Evolutionary conservation across 1,284 basidiomycete species (phyloP).

Genomic region (Inonotus hispidus): DNA sequence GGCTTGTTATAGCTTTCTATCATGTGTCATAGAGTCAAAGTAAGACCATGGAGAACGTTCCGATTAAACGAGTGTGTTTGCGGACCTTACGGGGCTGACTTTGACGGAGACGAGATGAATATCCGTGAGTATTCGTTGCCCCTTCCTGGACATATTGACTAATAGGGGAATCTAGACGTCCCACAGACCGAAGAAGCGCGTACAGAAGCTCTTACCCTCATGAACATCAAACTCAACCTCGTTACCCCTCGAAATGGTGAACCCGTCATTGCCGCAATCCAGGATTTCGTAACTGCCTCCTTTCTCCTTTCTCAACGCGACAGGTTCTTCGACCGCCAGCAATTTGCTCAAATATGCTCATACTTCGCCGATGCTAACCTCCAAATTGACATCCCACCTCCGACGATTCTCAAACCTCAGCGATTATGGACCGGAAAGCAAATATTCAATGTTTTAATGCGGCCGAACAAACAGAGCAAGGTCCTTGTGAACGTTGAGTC

Average conservation of each 20-base stretch:
- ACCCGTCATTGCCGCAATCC: constrained; percentile 97
- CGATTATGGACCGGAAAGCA: constrained; percentile 99
- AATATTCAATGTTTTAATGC: constrained; percentile 94
- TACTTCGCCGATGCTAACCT: constrained; percentile 91
- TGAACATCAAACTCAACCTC: constrained; percentile 97
- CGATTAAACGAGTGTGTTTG: constrained; percentile 99
- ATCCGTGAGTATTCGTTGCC: constrained; percentile 58
- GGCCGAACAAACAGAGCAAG: constrained; percentile 82
- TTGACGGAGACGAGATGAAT: constrained; percentile 99
- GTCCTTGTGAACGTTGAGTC: constrained; percentile 94
- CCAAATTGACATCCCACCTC: constrained; percentile 94
- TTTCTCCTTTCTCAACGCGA: constrained; percentile 93
- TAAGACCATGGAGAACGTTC: constrained; percentile 97
- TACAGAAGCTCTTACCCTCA: constrained; percentile 95
- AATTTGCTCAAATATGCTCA: constrained; percentile 96
- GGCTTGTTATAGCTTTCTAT: constrained; percentile 77
- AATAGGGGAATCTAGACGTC: constrained; percentile 57
- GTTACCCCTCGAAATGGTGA: constrained; percentile 97
- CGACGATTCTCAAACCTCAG: constrained; percentile 90
- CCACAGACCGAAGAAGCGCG: constrained; percentile 99
- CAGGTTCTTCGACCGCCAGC: constrained; percentile 88
- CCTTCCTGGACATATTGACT: background rate
- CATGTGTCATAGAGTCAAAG: constrained; percentile 97
- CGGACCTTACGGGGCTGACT: constrained; percentile 99
- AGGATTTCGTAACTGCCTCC: constrained; percentile 98